Evolutionary conservation across 495 filamentous ascomycete species (phyloP).

Genomic region (Acidomyces sp.): DNA sequence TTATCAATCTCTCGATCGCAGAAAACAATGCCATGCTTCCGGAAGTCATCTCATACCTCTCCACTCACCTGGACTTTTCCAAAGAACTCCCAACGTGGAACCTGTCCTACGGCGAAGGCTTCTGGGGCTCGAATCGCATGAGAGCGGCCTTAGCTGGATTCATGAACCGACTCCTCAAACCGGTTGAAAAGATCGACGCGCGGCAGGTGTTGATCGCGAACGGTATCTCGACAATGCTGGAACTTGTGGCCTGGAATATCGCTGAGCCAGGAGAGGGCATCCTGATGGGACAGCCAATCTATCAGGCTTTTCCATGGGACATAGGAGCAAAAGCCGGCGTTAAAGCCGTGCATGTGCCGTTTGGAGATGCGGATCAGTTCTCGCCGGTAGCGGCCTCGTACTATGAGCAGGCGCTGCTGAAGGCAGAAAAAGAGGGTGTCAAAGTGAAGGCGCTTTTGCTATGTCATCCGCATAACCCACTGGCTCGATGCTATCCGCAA

Average conservation of each 20-base stretch:
- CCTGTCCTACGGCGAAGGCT: no score
- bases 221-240: neutral
- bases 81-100: no score
- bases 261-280: neutral
- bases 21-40: no score
- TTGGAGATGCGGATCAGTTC: neutral
- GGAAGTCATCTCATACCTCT: no score
- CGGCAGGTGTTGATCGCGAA: neutral
- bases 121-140: neutral
- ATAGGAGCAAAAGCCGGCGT: neutral
- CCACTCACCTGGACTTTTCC: no score
- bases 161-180: neutral
- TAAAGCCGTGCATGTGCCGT: neutral
- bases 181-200: neutral
- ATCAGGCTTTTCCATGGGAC: neutral
- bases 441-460: neutral
- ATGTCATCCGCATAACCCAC: neutral
- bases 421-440: neutral
- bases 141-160: neutral
- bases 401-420: neutral
- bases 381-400: neutral
- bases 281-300: neutral
- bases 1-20: no score
- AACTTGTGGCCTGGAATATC: neutral
- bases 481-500: neutral